Conservation (phyloP, 2,329 filamentous ascomycete genomes). For the Xylariales sp. region DNA sequence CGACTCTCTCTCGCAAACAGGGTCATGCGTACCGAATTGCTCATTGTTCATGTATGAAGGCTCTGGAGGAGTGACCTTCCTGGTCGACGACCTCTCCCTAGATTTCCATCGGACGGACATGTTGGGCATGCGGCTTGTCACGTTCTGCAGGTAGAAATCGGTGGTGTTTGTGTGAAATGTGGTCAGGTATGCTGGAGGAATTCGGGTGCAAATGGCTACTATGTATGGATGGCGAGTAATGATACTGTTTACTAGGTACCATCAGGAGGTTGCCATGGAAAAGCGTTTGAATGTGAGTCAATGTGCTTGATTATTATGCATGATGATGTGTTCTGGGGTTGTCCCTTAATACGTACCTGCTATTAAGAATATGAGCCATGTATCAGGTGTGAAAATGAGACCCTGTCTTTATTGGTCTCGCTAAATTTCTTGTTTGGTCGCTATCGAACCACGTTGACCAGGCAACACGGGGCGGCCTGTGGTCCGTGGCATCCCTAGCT, state of each 20-base stretch:
- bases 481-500: no score
- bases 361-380: no score
- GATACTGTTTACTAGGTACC: slow-evolving; percentile 8
- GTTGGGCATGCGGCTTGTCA: not conserved
- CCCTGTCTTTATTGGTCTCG: no score
- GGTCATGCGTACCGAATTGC: slow-evolving; percentile 53
- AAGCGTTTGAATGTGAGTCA: no score
- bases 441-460: no score
- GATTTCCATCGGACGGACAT: slow-evolving; percentile 25
- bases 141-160: not conserved
- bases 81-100: slow-evolving; percentile 23
- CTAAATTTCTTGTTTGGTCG: no score
- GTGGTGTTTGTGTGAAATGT: no score
- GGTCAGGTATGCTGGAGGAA: no score
- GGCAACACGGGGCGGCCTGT: no score
- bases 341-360: not conserved
- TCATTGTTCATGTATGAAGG: slow-evolving; percentile 63
- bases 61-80: slow-evolving; percentile 36
- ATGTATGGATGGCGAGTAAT: no score
- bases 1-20: slow-evolving; percentile 6
- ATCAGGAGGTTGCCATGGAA: slow-evolving; percentile 6
- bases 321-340: not conserved
- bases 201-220: no score
- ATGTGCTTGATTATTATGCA: not conserved
- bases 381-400: no score